Base-by-base conservation (phyloP, 2,329 filamentous ascomycete species). In the Neopestalotiopsis sp. region DNA sequence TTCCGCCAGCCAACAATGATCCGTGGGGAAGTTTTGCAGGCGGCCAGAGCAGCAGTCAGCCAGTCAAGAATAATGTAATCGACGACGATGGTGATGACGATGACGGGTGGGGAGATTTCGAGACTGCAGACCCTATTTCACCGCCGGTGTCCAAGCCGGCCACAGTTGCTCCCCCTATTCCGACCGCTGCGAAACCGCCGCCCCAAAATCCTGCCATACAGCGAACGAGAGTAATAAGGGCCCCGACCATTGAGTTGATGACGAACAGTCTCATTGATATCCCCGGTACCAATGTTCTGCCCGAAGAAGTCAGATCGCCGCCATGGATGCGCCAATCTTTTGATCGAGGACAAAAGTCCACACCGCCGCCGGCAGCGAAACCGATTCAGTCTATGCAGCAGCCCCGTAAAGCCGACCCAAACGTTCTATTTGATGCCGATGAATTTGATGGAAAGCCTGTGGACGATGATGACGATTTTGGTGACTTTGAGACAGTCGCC, bases 41-140 rank as follows among this genome's bases (percentile, higher is more conserved):
- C 28, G 61, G 61, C 17, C 38, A 49, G 32, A 12, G n/a, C n/a
- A 64, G 38, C 32, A 13, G 42, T 12, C 28, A n/a, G n/a, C n/a
- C 58, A 45, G 56, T 28, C 66, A 71, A 34, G 52, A 68, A 57
- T 70, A 74, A 40, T 64, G 75, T 45, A 38, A 38, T 7, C 34
- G 34, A 38, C n/a, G 80, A 81, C 4, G 86, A 87, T 2, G 86
- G 69, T 4, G 81, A 82, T 5, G 87, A 87, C 3, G 88, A 91
- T 67, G 89, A 91, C 74, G 88, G 84, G 34, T 92, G 90, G 86
- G 90, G 90, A 0, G 90, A 92, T 67, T 92, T 92, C 74, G 90
- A 92, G 77, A 84, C 86, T 59, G 88, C 88, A 17, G 79, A 84
- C 49, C 76, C 81, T 1, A 68, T 74, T 4, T 67, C 67, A 17